Conservation (phyloP, 2,329 filamentous ascomycete species). For the Cladophialophora chaetospira region DNA sequence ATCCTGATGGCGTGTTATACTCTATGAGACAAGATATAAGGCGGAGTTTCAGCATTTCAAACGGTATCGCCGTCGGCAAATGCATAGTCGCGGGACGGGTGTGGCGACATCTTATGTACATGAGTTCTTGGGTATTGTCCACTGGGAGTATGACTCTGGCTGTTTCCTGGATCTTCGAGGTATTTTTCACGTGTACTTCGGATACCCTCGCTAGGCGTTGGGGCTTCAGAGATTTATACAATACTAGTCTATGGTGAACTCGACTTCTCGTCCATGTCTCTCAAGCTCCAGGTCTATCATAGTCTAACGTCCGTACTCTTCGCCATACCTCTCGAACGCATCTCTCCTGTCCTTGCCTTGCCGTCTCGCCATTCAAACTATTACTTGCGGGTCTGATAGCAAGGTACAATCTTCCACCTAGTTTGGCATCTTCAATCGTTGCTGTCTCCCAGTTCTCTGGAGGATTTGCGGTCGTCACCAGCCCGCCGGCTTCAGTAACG, state of each 20-base stretch:
- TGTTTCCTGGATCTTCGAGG: no score
- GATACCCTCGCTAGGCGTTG: no score
- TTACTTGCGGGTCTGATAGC: slow-evolving; percentile 70
- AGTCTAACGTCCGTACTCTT: slow-evolving; percentile 67
- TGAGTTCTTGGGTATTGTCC: no score
- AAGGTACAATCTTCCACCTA: slow-evolving; percentile 71
- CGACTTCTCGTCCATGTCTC: not conserved
- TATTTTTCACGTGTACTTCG: no score
- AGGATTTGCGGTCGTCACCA: slow-evolving; percentile 74
- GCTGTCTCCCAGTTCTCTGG: slow-evolving; percentile 59
- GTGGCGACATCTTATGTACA: no score
- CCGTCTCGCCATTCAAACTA: slow-evolving; percentile 59
- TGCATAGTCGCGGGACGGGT: no score
- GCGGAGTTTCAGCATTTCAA: no score
- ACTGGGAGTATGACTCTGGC: no score
- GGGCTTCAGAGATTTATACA: no score
- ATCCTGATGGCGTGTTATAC: not conserved
- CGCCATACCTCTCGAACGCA: slow-evolving; percentile 73
- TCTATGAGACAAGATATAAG: not conserved
- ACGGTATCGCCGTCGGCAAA: no score
- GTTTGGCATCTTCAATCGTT: slow-evolving; percentile 49
- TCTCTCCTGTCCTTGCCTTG: slow-evolving; percentile 67
- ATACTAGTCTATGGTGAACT: no score
- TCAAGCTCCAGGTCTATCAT: slow-evolving; percentile 55
- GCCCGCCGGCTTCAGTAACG: slow-evolving; percentile 70